Percentiles rank a stretch among this genome's conserved stretches.
phyloP scores from a whole-genome alignment of 164 flowering plant species.

The Dillenia suffruticosa region DNA sequence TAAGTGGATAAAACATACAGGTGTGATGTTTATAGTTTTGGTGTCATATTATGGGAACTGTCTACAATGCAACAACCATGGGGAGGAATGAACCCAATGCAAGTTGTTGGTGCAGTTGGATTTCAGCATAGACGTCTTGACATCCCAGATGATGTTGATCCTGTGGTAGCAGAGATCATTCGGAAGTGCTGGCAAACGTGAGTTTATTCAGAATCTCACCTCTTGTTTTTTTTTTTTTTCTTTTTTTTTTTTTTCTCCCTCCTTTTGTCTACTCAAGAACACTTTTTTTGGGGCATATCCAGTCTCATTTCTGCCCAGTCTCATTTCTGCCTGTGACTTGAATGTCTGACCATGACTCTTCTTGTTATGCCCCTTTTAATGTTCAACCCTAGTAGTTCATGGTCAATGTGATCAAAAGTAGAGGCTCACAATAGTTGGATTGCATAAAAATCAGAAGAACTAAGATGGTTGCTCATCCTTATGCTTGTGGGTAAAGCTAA shows the following conservation, averaged over 20 bases:
- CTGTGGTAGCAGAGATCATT: conserved; percentile 74
- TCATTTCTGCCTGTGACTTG: too few species aligned
- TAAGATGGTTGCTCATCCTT: too few species aligned
- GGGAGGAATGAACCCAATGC: conserved; percentile 99
- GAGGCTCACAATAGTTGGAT: too few species aligned
- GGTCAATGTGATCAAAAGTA: too few species aligned
- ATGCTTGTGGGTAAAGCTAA: too few species aligned
- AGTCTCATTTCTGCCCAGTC: too few species aligned
- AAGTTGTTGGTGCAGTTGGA: conserved; percentile 99
- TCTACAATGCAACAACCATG: conserved; percentile 91
- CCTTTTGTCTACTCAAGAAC: background rate
- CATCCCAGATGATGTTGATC: conserved; percentile 80
- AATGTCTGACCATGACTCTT: too few species aligned
- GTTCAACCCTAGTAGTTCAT: too few species aligned
- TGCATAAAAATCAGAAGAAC: too few species aligned
- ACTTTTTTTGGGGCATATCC: too few species aligned
- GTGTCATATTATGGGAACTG: conserved; percentile 96
- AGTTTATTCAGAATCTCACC: conserved; percentile 26
- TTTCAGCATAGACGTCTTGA: conserved; percentile 97
- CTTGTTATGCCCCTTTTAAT: too few species aligned
- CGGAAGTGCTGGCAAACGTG: conserved; percentile 90
- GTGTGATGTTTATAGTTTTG: conserved; percentile 94
- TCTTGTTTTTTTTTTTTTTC: too few species aligned
- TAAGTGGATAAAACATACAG: conserved; percentile 32
- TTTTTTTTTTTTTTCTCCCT: background rate